phyloP scores from a whole-genome alignment of 2,329 filamentous ascomycete species.

The Fusarium xyrophilum region DNA sequence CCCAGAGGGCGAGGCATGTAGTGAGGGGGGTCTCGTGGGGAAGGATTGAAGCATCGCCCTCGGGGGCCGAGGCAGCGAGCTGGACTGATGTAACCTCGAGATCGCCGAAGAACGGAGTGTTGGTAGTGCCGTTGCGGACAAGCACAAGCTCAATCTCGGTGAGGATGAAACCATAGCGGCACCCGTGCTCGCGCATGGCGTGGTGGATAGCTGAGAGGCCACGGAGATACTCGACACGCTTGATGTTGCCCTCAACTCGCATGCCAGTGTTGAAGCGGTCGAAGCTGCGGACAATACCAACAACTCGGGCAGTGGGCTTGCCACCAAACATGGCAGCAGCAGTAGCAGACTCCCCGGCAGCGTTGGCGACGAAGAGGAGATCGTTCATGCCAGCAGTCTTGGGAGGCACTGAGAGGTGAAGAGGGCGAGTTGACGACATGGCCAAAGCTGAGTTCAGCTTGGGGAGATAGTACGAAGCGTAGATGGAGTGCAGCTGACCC shows the following conservation, averaged over 20 bases:
- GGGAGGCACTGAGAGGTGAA: constrained; percentile 57
- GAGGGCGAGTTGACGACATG: constrained; percentile 73
- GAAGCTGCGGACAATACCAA: constrained; percentile 89
- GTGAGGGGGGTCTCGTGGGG: constrained; percentile 62
- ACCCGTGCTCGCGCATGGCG: constrained; percentile 91
- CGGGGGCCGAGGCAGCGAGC: constrained; percentile 54
- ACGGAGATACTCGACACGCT: constrained; percentile 87
- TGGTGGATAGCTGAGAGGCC: constrained; percentile 86
- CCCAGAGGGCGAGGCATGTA: constrained; percentile 78
- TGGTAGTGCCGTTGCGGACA: constrained; percentile 77
- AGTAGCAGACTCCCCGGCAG: constrained; percentile 61
- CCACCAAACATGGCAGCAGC: constrained; percentile 60
- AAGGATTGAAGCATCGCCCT: constrained; percentile 40
- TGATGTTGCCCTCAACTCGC: constrained; percentile 83
- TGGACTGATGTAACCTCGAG: constrained; percentile 74
- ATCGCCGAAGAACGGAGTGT: constrained; percentile 84
- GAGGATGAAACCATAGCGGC: constrained; percentile 94
- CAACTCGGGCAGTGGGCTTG: constrained; percentile 64
- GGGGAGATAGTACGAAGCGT: constrained; percentile 78
- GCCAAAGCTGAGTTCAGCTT: constrained; percentile 86
- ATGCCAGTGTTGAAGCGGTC: constrained; percentile 96
- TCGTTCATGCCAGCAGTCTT: constrained; percentile 52
- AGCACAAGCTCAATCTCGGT: constrained; percentile 95
- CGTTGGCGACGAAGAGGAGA: constrained; percentile 70
- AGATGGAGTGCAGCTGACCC: constrained; percentile 75